Evolutionary conservation across 352 stramenopile species (phyloP).

Genomic region (Phytophthora melonis): DNA sequence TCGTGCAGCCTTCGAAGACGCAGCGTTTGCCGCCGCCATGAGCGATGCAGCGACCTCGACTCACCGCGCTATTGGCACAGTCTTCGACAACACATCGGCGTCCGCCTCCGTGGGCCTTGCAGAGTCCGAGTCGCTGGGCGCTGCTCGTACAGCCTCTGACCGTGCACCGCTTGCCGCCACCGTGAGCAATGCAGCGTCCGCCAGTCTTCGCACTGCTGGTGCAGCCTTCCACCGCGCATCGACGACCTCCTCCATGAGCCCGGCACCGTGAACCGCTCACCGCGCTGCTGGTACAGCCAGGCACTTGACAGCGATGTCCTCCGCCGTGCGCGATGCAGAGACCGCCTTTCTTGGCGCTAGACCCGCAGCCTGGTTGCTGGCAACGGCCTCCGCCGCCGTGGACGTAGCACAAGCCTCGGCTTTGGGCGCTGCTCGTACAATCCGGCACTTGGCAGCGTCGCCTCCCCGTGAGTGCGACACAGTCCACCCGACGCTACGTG

Average conservation of each 20-base stretch:
- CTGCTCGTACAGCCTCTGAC: slow-evolving; percentile 78
- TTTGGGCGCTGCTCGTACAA: slow-evolving; percentile 85
- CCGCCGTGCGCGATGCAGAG: slow-evolving; percentile 88
- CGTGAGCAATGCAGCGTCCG: slow-evolving; percentile 84
- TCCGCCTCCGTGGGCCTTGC: slow-evolving; percentile 87
- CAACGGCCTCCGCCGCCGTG: slow-evolving; percentile 84
- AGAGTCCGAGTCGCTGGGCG: slow-evolving; percentile 83
- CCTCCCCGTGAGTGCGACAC: slow-evolving; percentile 84
- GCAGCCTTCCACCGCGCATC: slow-evolving; percentile 77
- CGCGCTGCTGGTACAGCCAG: slow-evolving; percentile 77
- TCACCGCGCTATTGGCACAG: slow-evolving; percentile 85
- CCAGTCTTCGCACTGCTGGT: slow-evolving; percentile 87
- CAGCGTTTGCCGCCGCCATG: slow-evolving; percentile 88
- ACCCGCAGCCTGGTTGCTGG: slow-evolving; percentile 75
- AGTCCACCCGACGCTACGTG: slow-evolving; percentile 81
- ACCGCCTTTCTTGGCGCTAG: slow-evolving; percentile 87
- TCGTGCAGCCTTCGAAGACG: slow-evolving; percentile 74
- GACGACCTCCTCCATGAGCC: slow-evolving; percentile 82
- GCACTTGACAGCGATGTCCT: slow-evolving; percentile 80
- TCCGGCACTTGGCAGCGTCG: slow-evolving; percentile 81
- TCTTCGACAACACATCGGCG: slow-evolving; percentile 70
- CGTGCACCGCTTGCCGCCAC: slow-evolving; percentile 84
- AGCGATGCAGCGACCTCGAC: slow-evolving; percentile 84
- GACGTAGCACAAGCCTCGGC: slow-evolving; percentile 84
- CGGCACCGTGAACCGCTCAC: slow-evolving; percentile 84